Evolutionary conservation across 2,329 filamentous ascomycete genomes (phyloP), one percentile per base, ranked within the genome.

Genomic region (Aspergillus caelatus): DNA sequence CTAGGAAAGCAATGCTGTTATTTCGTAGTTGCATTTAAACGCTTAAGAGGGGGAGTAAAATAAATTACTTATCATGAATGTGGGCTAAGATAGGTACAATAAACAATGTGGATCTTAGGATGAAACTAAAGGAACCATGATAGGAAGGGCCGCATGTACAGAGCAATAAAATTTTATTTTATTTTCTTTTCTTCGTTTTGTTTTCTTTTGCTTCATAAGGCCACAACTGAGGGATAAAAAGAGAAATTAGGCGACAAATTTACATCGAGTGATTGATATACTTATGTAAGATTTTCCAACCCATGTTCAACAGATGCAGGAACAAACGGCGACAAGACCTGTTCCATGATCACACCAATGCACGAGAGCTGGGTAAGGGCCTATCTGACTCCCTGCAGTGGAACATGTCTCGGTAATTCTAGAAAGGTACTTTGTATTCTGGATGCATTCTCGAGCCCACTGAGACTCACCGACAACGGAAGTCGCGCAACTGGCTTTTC

Each of bases 41-140:
- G 23, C 11, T 3, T 46, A 46, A 46, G 43, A 6, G 43, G 11
- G 43, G n/a, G n/a, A 6, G 10, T 46, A 30, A 30, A 50, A 19
- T 50, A 30, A 50, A 30, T 32, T 50, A 19, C 46, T 9, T 36
- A 23, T 9, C 16, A 26, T 26, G 16, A 26, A 10, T 21, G 32
- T 14, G 23, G 30, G 19, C 28, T 41, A 41, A 39, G 4, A 21
- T 30, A 16, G 21, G 34, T 23, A 30, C 26, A 28, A 14, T 46
- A 19, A 45, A 30, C 32, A 11, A 21, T 57, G 57, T 63, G 61
- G 61, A 57, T 60, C 61, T 39, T 46, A 50, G 32, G 23, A 46
- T 41, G 36, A 14, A 52, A 54, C 28, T 48, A 34, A 45, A 36
- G 12, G 4, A 36, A 36, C 34, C 34, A 16, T 36, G 12, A 36